A percentile compares a stretch with the other conserved stretches of the same genome.
phyloP scores from a whole-genome alignment of 2,329 filamentous ascomycete species.

The Exserohilum rostratum region DNA sequence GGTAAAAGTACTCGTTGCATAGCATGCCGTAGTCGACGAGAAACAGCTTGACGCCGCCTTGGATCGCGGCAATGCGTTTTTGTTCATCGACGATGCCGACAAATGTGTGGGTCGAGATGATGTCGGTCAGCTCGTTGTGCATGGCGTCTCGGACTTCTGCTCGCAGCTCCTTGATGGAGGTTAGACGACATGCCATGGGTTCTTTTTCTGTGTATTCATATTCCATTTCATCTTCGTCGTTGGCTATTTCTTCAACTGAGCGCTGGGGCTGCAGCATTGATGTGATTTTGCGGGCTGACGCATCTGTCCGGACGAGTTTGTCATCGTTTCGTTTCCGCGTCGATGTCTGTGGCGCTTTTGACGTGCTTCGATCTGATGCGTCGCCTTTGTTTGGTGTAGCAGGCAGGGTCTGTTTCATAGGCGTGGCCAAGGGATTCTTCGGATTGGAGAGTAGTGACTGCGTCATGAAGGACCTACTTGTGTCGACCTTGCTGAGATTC shows the following conservation, averaged over 20 bases:
- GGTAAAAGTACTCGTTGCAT: slow-evolving; percentile 90
- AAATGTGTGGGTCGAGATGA: slow-evolving; percentile 87
- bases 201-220: slow-evolving; percentile 77
- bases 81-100: slow-evolving; percentile 89
- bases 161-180: slow-evolving; percentile 85
- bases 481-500: slow-evolving; percentile 84
- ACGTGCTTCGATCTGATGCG: slow-evolving; percentile 28
- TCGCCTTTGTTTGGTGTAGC: slow-evolving; percentile 29
- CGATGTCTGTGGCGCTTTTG: slow-evolving; percentile 38
- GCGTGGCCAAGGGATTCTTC: slow-evolving; percentile 48
- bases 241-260: slow-evolving; percentile 38
- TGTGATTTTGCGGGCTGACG: slow-evolving; percentile 89
- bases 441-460: slow-evolving; percentile 73
- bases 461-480: slow-evolving; percentile 90
- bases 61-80: slow-evolving; percentile 87
- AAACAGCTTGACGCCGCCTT: slow-evolving; percentile 89
- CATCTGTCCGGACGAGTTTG: slow-evolving; percentile 88
- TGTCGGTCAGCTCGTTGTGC: slow-evolving; percentile 84
- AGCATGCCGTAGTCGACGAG: slow-evolving; percentile 90
- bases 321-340: slow-evolving; percentile 71
- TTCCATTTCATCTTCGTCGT: slow-evolving; percentile 60
- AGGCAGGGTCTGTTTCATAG: slow-evolving; percentile 45
- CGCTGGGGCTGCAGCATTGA: slow-evolving; percentile 79
- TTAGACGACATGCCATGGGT: slow-evolving; percentile 72
- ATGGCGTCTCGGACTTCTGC: slow-evolving; percentile 78